phyloP scores from a whole-genome alignment of 2,329 filamentous ascomycete species.

The Colletotrichum siamense region DNA sequence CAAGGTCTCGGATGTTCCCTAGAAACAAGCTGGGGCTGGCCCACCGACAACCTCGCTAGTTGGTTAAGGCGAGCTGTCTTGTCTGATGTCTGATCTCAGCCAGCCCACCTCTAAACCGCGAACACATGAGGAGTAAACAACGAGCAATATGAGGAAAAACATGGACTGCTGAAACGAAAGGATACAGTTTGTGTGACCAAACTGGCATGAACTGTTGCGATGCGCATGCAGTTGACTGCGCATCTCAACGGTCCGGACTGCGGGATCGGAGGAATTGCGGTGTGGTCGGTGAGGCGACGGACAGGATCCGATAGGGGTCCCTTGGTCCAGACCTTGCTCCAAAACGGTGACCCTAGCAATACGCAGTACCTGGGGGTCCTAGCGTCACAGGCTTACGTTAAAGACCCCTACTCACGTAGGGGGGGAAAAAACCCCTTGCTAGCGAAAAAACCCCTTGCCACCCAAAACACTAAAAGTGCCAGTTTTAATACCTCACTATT shows the following conservation, averaged over 20 bases:
- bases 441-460: too few relatives aligned
- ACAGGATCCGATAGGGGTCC: not conserved
- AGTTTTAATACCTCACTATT: too few relatives aligned
- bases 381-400: too few relatives aligned
- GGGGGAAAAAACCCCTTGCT: too few relatives aligned
- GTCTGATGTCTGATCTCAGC: not conserved
- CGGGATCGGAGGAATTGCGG: slow-evolving; percentile 2
- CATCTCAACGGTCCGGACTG: not conserved
- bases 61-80: not conserved
- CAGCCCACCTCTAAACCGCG: not conserved
- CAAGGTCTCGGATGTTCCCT: not conserved
- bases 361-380: not conserved
- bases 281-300: slow-evolving; percentile 14
- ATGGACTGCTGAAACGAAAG: not conserved
- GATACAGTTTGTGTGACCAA: not conserved
- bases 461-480: too few relatives aligned
- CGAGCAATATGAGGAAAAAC: not conserved
- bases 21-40: not conserved
- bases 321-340: not conserved
- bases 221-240: not conserved
- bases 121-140: not conserved
- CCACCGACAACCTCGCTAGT: not conserved
- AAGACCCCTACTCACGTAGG: too few relatives aligned
- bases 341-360: not conserved
- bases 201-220: not conserved